phyloP scores from a whole-genome alignment of 2,329 filamentous ascomycete genomes.

The Pseudogymnoascus sp. region DNA sequence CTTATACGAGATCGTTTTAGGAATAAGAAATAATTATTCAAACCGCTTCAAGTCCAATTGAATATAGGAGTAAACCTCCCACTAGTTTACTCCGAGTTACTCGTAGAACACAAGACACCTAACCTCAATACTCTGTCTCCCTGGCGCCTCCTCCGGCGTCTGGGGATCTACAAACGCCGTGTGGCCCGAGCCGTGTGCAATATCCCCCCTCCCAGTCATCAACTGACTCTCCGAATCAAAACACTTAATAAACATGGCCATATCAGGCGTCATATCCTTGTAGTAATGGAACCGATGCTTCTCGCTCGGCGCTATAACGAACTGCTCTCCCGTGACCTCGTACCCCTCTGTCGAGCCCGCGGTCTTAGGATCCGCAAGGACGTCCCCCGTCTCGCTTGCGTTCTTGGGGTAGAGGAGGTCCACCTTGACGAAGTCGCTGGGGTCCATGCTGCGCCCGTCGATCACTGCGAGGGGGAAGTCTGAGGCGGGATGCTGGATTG shows the following conservation, averaged over 20 bases:
- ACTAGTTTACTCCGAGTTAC: neutral
- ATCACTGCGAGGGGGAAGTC: slow-evolving; percentile 50
- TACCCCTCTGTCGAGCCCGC: slow-evolving; percentile 50
- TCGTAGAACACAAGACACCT: slow-evolving; percentile 62
- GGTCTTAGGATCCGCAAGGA: slow-evolving; percentile 47
- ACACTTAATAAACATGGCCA: slow-evolving; percentile 71
- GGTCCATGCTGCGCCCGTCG: slow-evolving; percentile 44
- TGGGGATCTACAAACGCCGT: slow-evolving; percentile 70
- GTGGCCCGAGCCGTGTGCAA: slow-evolving; percentile 45
- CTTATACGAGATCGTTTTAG: neutral
- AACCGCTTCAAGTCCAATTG: neutral
- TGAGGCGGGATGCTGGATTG: slow-evolving; percentile 47
- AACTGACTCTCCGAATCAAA: slow-evolving; percentile 54
- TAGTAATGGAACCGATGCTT: slow-evolving; percentile 66
- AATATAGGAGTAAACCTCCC: neutral
- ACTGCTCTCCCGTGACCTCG: slow-evolving; percentile 55
- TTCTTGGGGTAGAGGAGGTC: slow-evolving; percentile 67
- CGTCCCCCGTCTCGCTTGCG: slow-evolving; percentile 65
- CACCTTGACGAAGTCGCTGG: slow-evolving; percentile 61
- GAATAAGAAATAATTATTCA: neutral
- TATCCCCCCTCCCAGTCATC: slow-evolving; percentile 33
- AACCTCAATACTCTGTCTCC: slow-evolving; percentile 80
- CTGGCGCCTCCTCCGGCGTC: slow-evolving; percentile 58
- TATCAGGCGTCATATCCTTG: slow-evolving; percentile 55
- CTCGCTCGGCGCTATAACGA: slow-evolving; percentile 49